A percentile compares a stretch with the other conserved stretches of the same genome.
These are phyloP conservation scores for Didymella lethalis DNA, from an alignment of 2,329 filamentous ascomycete genomes.

Conservation along the genomic window DNA sequence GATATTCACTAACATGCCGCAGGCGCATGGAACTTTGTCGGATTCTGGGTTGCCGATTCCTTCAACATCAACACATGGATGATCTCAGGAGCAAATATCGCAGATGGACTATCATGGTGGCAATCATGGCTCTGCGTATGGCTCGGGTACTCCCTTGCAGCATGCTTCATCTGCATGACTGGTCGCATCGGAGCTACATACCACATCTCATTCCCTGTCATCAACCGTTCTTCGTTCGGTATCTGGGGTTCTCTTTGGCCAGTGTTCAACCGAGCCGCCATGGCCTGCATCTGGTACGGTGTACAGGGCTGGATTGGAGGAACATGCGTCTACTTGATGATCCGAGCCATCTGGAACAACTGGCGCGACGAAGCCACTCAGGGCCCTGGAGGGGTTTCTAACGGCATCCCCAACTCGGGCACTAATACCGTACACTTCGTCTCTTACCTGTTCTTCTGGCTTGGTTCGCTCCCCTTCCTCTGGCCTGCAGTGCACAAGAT, in stretches of 20 bases:
- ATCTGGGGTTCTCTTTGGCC: slow-evolving; percentile 92
- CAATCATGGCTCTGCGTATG: slow-evolving; percentile 81
- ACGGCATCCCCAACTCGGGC: slow-evolving; percentile 72
- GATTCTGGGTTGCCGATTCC: slow-evolving; percentile 47
- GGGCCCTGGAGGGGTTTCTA: slow-evolving; percentile 62
- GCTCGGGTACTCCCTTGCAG: slow-evolving; percentile 82
- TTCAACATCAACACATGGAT: slow-evolving; percentile 81
- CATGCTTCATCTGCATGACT: slow-evolving; percentile 72
- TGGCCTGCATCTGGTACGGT: slow-evolving; percentile 88
- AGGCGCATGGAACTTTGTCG: slow-evolving; percentile 23
- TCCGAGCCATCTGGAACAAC: slow-evolving; percentile 79
- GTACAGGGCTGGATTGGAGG: slow-evolving; percentile 85
- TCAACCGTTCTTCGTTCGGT: slow-evolving; percentile 79
- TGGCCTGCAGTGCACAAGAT: slow-evolving; percentile 92
- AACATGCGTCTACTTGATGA: slow-evolving; percentile 87
- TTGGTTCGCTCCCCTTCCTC: slow-evolving; percentile 79
- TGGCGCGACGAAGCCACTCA: slow-evolving; percentile 58
- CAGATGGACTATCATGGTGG: slow-evolving; percentile 85
- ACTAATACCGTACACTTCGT: slow-evolving; percentile 78
- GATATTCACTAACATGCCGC: background rate
- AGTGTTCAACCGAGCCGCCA: slow-evolving; percentile 85
- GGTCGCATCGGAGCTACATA: slow-evolving; percentile 86
- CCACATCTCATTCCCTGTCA: slow-evolving; percentile 88
- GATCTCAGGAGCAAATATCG: slow-evolving; percentile 85
- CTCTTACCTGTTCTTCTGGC: slow-evolving; percentile 89